Conservation (phyloP, 2,329 filamentous ascomycete species). For the Xylaria digitata region DNA sequence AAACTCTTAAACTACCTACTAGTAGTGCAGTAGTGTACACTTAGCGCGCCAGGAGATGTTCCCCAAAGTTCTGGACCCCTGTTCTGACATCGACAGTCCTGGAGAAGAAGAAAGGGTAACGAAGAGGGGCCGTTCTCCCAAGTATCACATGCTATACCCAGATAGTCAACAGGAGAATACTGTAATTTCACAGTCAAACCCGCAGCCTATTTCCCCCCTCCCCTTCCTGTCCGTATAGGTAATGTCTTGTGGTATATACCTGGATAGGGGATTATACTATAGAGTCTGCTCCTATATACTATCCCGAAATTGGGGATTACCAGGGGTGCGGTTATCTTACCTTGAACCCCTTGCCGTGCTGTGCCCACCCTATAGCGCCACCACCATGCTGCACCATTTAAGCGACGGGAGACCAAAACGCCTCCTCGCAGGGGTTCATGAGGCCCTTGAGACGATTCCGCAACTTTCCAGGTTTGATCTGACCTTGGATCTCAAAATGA, state of each 20-base stretch:
- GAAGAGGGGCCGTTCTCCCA: neutral
- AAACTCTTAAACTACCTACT: neutral
- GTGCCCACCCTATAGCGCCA: neutral
- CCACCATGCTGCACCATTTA: constrained; percentile 19
- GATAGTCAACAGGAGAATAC: neutral
- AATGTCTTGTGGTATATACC: too few relatives aligned
- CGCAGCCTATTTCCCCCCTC: too few relatives aligned
- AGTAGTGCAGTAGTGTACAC: too few relatives aligned
- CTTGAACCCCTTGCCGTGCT: constrained; percentile 21
- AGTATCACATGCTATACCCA: constrained; percentile 11
- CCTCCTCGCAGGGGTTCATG: constrained; percentile 37
- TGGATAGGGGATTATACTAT: neutral
- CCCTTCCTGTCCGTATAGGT: too few relatives aligned
- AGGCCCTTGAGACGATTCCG: constrained; percentile 46
- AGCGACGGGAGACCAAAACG: constrained; percentile 39
- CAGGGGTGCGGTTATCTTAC: constrained; percentile 32
- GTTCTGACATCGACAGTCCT: neutral
- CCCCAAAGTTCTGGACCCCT: constrained; percentile 13
- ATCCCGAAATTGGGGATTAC: constrained; percentile 18
- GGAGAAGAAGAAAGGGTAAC: constrained; percentile 13
- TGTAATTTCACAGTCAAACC: too few relatives aligned
- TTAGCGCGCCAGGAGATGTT: neutral
- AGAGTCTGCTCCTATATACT: neutral
- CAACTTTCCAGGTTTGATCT: constrained; percentile 45
- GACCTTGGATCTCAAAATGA: constrained; percentile 34